Evolutionary conservation across 352 stramenopile species (phyloP), one percentile per base, ranked within the genome.

Genomic region (Phytophthora foliorum): DNA sequence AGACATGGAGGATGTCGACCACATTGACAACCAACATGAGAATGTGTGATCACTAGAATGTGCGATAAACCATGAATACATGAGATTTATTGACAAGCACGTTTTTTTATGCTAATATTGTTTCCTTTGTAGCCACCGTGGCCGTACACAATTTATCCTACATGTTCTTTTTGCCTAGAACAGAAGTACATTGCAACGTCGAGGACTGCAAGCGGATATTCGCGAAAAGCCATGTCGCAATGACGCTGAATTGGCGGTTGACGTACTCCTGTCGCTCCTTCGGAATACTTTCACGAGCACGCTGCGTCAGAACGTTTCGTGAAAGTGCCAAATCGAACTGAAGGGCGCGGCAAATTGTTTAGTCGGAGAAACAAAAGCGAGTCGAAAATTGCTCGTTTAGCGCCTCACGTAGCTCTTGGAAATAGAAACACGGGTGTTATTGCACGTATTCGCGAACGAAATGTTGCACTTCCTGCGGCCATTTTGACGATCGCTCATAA

Each of bases 401-500:
- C 8, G 24, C 39, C 3, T 46, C 29, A 2, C 49, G 36, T 7
- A 62, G 41, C 39, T 64, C 55, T 49, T 71, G 45, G 34, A 66
- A 62, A 31, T 71, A 66, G 14, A 71, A 71, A 24, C 55, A 71
- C 6, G 63, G 32, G 34, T 62, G 48, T 14, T 17, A 7, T 17
- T 64, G 16, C n/a, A 62, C 39, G 34, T 66, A 66, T n/a, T 66
- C 38, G 1, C 31, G 27, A 36, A 46, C 48, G 31, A 65, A 71
- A 48, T 19, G 14, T 38, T 54, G 29, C 29, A 55, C 42, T 63
- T 46, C 27, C 6, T 19, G 3, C n/a, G 55, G 55, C 31, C 55
- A 63, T 39, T 63, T 62, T 24, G 42, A 41, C 8, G 44, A 56
- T 6, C 32, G 19, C 4, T 13, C 55, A 21, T 11, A 24, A 5